phyloP scores from a whole-genome alignment of 2,329 filamentous ascomycete genomes.

The Lecanicillium sp. region DNA sequence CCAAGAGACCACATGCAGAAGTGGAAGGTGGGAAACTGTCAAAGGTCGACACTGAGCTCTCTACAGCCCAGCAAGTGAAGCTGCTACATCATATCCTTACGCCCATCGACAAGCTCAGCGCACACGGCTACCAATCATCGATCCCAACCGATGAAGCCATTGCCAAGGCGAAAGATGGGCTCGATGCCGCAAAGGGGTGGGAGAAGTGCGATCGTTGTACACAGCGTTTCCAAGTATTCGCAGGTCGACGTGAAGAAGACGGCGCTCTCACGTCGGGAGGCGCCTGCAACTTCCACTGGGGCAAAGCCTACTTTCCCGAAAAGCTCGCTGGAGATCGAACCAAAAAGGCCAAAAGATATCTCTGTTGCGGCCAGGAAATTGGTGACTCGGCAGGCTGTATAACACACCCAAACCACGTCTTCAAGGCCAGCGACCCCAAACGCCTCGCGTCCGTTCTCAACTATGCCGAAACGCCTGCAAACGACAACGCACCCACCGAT shows the following conservation, averaged over 20 bases:
- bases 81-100: conserved; percentile 58
- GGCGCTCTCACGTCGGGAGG: conserved; percentile 70
- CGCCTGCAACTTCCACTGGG: conserved; percentile 73
- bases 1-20: conserved; percentile 22
- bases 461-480: conserved; percentile 70
- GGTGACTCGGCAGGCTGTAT: conserved; percentile 72
- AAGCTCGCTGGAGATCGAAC: conserved; percentile 48
- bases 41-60: conserved; percentile 62
- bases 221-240: conserved; percentile 85
- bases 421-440: conserved; percentile 71
- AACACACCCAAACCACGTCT: conserved; percentile 68
- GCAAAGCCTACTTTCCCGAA: conserved; percentile 55
- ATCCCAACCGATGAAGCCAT: conserved; percentile 62
- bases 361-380: conserved; percentile 70
- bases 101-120: conserved; percentile 53
- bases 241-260: conserved; percentile 71
- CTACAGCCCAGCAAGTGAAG: conserved; percentile 56
- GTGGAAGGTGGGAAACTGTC: conserved; percentile 30
- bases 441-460: conserved; percentile 72
- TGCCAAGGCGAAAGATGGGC: conserved; percentile 54
- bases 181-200: conserved; percentile 63
- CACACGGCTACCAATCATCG: conserved; percentile 66
- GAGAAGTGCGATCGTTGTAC: conserved; percentile 85
- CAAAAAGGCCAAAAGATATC: conserved; percentile 54
- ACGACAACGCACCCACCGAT: conserved; percentile 39